Evolutionary conservation across 176 grass and related monocot genomes (phyloP), one percentile per base, ranked within the genome.

Genomic region (Bromus sterilis): DNA sequence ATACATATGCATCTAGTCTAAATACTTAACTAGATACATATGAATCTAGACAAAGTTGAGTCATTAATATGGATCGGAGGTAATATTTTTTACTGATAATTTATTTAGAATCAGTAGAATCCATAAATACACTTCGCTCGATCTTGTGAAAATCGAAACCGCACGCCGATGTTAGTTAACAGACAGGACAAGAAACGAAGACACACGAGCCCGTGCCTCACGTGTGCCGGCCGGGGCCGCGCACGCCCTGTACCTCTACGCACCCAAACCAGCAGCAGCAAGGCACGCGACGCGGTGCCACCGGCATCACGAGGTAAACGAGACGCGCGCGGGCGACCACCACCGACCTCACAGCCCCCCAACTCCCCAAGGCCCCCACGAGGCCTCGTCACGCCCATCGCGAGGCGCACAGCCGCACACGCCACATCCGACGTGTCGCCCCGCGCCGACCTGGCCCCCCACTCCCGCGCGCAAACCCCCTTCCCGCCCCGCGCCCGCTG

Each of bases 301-400:
- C 36, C 78, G 66, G 71, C 9, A 70, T 72, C 86, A 87, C 86
- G 86, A 83, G 80, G 79, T 24, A 78, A 87, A 87, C 65, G 86
- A 77, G 73, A 33, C 55, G 64, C 79, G 18, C 53, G 39, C 30
- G 62, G 14, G 1, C 40, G 79, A 48, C 85, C 85, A 87, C 85
- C 69, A 12, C 18, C 68, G 28, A 8, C 30, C 26, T 11, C 24
- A 16, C 30, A 12, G 14, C 41, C 65, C 35, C 64, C 23, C 23
- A 11, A 32, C 5, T 20, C 13, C 6, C 66, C 24, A 0, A 25
- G 43, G 68, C 14, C 62, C 62, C 37, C 66, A 43, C 67, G 66
- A 44, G 2, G 12, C 39, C 67, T 0, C 25, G 23, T 44, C 24
- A 16, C 67, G 6, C 67, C 1, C 24, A 11, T 31, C 41, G 69